Evolutionary conservation across 1,284 basidiomycete species (phyloP), one percentile per base, ranked within the genome.

Genomic region (Trichosporon coremiiforme): DNA sequence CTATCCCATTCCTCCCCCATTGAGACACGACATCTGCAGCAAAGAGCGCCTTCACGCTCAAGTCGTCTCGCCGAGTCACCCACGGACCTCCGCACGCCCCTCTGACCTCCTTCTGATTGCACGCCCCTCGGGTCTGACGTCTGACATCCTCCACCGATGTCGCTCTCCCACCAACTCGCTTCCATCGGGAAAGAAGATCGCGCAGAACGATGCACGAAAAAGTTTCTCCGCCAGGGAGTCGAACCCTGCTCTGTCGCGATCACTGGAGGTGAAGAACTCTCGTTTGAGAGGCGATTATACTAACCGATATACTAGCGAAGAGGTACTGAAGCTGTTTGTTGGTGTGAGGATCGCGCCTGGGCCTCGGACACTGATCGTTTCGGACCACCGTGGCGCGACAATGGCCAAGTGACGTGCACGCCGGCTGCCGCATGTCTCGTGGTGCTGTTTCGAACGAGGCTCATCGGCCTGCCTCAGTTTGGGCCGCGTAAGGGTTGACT

Each of bases 291-390:
- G 57, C 57, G 57, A 35, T 62, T 62, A 62, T 62, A 62, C 57
- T 62, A 62, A 62, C 57, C 57, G 57, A 62, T 62, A 62, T 62
- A 62, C 57, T 62, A 62, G 57, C 57, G 57, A 62, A 62, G 57
- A 62, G 25, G 15, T n/a, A 29, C 45, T 47, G 15, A 9, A 13
- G 3, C 13, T 12, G 36, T 15, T 53, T 25, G 20, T 53, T 53
- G 17, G 15, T n/a, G 0, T 6, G 20, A 10, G 50, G 50, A 25
- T 25, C 17, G 7, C 20, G 5, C 8, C 20, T 25, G 20, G 20
- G 20, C n/a, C 25, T 25, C 3, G 25, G 3, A 25, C 25, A 25
- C 25, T 25, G 25, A 25, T 25, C 25, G 25, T 25, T 25, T 25
- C 25, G 25, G 25, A 25, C 25, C 25, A 25, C 25, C 25, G 25